A percentile compares a stretch with the other conserved stretches of the same genome.
phyloP scores from a whole-genome alignment of 139 green algal species.

The Micractinium conductrix region DNA sequence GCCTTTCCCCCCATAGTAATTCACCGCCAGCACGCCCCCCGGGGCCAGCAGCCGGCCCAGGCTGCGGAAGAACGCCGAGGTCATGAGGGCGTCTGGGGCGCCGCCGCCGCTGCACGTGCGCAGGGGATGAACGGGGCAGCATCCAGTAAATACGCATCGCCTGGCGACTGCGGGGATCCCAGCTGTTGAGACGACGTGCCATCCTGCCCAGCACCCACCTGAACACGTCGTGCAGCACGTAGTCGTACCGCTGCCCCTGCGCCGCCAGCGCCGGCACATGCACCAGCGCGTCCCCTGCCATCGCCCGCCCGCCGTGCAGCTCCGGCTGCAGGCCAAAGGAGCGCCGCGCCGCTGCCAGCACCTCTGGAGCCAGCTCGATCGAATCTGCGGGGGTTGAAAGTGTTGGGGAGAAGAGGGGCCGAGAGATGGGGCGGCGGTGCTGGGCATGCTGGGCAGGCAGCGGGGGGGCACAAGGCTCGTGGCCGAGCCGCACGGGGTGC shows the following conservation, averaged over 20 bases:
- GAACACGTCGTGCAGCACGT: conserved; percentile 41
- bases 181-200: neutral
- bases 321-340: conserved; percentile 4
- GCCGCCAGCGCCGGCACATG: neutral
- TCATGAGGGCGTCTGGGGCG: neutral
- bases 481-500: no score
- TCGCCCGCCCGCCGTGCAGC: neutral
- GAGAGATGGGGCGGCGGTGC: neutral
- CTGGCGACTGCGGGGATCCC: no score
- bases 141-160: neutral
- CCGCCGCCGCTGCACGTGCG: conserved; percentile 21
- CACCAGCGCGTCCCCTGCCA: neutral
- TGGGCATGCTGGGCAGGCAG: neutral
- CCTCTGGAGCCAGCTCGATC: conserved; percentile 28
- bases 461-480: neutral
- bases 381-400: conserved; percentile 25
- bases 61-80: conserved; percentile 3
- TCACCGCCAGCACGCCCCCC: conserved; percentile 21
- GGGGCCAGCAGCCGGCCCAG: neutral
- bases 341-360: neutral
- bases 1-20: conserved; percentile 15
- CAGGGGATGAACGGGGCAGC: neutral
- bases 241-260: conserved; percentile 4
- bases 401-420: neutral
- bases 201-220: neutral